phyloP scores from a whole-genome alignment of 2,329 filamentous ascomycete species.

The Coniochaeta sp. region DNA sequence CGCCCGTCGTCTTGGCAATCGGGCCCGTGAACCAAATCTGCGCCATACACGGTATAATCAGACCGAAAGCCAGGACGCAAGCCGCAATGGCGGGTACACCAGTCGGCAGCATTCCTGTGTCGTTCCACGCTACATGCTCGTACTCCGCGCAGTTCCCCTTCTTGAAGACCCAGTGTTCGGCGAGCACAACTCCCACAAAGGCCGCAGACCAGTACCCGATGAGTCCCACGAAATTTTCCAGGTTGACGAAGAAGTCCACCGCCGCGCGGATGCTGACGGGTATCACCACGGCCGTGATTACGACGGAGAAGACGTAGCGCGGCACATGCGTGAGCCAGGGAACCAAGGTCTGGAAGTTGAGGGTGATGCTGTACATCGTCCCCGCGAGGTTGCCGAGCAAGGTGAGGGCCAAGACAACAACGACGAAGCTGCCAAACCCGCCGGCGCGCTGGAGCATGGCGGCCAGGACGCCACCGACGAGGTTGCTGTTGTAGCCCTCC shows the following conservation, averaged over 20 bases:
- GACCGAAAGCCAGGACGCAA: slow-evolving; percentile 12
- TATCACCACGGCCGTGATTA: slow-evolving; percentile 32
- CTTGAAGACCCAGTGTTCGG: slow-evolving; percentile 19
- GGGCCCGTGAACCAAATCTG: slow-evolving; percentile 16
- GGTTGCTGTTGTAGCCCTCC: slow-evolving; percentile 43
- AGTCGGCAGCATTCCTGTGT: slow-evolving; percentile 11
- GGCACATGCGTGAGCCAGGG: slow-evolving; percentile 30
- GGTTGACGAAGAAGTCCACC: slow-evolving; percentile 29
- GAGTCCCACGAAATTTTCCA: slow-evolving; percentile 36
- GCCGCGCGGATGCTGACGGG: slow-evolving; percentile 32
- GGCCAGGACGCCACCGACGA: slow-evolving; percentile 51
- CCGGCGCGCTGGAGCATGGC: slow-evolving; percentile 52
- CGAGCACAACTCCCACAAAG: slow-evolving; percentile 30
- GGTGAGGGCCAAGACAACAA: slow-evolving; percentile 50
- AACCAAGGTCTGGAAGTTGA: slow-evolving; percentile 48
- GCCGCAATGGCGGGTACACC: slow-evolving; percentile 12
- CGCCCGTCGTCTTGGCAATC: slow-evolving; percentile 15
- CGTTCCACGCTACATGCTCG: slow-evolving; percentile 16
- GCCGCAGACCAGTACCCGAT: slow-evolving; percentile 39
- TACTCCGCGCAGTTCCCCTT: slow-evolving; percentile 12
- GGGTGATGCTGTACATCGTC: slow-evolving; percentile 54
- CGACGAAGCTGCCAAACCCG: slow-evolving; percentile 56
- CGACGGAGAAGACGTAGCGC: slow-evolving; percentile 31
- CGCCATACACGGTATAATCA: slow-evolving; percentile 16
- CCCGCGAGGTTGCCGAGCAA: slow-evolving; percentile 53